Evolutionary conservation across 345 rosid species (phyloP), one percentile per base, ranked within the genome.

Genomic region (Camelina hispida): DNA sequence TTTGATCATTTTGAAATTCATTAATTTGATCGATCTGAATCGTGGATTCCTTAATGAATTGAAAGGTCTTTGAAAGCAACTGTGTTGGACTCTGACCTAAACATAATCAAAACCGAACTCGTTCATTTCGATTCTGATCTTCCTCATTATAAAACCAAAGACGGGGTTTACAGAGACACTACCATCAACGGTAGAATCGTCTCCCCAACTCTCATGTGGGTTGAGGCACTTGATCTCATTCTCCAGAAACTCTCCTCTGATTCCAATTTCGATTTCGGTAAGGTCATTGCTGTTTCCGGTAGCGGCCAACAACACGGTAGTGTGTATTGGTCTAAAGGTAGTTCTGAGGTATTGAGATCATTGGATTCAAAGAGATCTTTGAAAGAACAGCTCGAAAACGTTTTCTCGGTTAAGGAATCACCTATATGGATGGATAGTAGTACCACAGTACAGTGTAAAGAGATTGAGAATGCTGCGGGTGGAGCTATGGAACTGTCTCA

Each of bases 241-340:
- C 85, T 95, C 61, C 77, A 85, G 37, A 88, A 82, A 72, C 89
- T 95, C 23, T 64, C 78, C 23, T 64, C 78, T 2, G 76, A 81
- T 10, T 79, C 92, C 0, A 75, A 80, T 58, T 77, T 95, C 73
- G 91, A 92, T 75, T 90, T 95, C 61, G 80, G 73, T 17, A 92
- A 88, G 69, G 72, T 95, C 22, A 73, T 80, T 30, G 96, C 99
- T n/a, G 68, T 95, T 60, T 95, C 99, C 0, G 97, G 97, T 9
- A 92, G 97, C 17, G 99, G 99, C 34, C 99, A 95, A 79, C 99
- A 95, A 40, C 99, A 95, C 43, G 99, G 97, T n/a, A 95, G 99
- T 50, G 89, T 95, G 63, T 95, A 92, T 64, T 95, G 99, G 97
- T 87, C 78, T 77, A 86, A 76, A 0, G 97, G 93, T 14, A 62